Percentiles rank a stretch among this genome's conserved stretches.
Conservation (phyloP, 106 monocot species). For the Cymbidium sinense region DNA sequence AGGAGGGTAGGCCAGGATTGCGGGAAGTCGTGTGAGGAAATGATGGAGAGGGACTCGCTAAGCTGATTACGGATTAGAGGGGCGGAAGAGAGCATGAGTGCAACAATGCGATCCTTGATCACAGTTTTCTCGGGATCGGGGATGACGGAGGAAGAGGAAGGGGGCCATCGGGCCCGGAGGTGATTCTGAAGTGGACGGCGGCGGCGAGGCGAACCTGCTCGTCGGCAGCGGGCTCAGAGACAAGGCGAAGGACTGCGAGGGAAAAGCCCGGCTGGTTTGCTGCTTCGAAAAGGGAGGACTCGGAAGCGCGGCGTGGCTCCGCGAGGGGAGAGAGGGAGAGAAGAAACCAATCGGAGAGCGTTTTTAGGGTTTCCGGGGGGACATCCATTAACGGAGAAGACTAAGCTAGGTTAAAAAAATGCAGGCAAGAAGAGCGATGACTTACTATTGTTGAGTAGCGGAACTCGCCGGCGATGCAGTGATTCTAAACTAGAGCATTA, state of each 20-base stretch:
- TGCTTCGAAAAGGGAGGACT: slow-evolving; percentile 50
- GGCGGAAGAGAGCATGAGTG: slow-evolving; percentile 63
- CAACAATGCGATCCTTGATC: slow-evolving; percentile 62
- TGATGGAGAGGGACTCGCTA: slow-evolving; percentile 57
- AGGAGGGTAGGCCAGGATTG: slow-evolving; percentile 65
- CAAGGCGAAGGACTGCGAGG: slow-evolving; percentile 69
- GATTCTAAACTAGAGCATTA: not conserved
- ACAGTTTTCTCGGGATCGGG: slow-evolving; percentile 48
- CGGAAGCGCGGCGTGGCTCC: slow-evolving; percentile 69
- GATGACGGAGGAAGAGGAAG: slow-evolving; percentile 19
- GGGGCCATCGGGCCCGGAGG: slow-evolving; percentile 17
- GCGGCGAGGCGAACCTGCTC: slow-evolving; percentile 50
- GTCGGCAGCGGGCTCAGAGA: slow-evolving; percentile 33
- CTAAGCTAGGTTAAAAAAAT: not conserved
- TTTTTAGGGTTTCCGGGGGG: slow-evolving; percentile 35
- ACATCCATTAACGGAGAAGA: slow-evolving; percentile 30
- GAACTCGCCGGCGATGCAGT: not conserved
- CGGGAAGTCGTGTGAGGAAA: slow-evolving; percentile 74
- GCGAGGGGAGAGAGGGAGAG: slow-evolving; percentile 67
- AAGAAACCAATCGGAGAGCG: slow-evolving; percentile 65
- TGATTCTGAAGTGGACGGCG: slow-evolving; percentile 47
- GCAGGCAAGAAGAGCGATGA: not conserved
- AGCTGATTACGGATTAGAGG: slow-evolving; percentile 61
- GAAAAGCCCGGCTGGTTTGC: slow-evolving; percentile 47
- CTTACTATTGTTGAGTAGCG: not conserved